These are phyloP conservation scores for Didymella keratinophila DNA, from an alignment of 2,329 filamentous ascomycete species.

Conservation along the genomic window DNA sequence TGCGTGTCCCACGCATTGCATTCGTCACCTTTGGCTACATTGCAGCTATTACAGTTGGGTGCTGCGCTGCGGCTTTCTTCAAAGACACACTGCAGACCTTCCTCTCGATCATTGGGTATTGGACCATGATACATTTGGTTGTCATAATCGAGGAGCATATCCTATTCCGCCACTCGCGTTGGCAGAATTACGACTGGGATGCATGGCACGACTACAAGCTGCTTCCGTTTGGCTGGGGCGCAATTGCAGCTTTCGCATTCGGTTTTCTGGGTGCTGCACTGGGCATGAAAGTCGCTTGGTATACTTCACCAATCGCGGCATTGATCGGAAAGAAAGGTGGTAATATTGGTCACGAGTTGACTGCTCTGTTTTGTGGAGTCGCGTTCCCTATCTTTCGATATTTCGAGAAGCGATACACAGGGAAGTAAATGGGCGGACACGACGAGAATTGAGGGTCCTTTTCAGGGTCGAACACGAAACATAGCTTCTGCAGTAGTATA, in stretches of 20 bases:
- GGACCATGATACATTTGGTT: background rate
- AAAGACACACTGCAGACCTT: background rate
- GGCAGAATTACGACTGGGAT: slow-evolving; percentile 1
- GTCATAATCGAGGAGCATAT: background rate
- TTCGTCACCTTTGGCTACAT: slow-evolving; percentile 1
- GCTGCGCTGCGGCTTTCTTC: background rate
- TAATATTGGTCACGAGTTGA: background rate
- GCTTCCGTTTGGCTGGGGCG: background rate
- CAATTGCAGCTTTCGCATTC: background rate
- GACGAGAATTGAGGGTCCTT: background rate
- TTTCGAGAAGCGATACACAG: background rate
- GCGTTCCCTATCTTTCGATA: background rate
- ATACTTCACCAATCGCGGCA: background rate
- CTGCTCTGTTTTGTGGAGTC: background rate
- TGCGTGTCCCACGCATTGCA: background rate
- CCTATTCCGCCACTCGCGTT: background rate
- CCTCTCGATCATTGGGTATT: background rate
- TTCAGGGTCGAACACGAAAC: background rate
- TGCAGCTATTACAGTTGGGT: background rate
- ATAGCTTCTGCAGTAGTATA: background rate
- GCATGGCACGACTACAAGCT: background rate
- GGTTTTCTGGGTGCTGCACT: background rate
- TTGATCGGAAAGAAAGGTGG: background rate
- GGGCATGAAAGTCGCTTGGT: background rate
- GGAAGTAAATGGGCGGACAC: background rate